Conservation (phyloP, 495 filamentous ascomycete genomes). For the Aspergillus avenaceus region DNA sequence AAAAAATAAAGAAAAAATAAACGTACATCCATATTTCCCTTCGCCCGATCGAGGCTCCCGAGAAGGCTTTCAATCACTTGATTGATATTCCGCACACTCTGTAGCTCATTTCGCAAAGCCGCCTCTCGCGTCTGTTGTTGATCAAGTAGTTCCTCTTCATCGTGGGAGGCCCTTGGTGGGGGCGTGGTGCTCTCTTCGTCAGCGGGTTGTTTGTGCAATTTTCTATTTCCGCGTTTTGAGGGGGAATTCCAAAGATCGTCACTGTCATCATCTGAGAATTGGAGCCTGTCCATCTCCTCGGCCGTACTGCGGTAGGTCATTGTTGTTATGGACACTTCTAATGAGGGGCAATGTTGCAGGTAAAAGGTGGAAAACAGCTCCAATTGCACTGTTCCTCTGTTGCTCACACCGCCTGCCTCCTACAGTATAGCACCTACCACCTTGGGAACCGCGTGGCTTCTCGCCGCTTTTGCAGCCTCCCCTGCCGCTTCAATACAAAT, state of each 20-base stretch:
- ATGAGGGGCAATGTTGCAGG: neutral
- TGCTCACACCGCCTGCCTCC: too few species aligned
- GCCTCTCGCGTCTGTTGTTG: conserved; percentile 69
- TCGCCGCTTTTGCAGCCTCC: too few species aligned
- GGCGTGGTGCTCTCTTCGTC: conserved; percentile 38
- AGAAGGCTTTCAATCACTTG: conserved; percentile 79
- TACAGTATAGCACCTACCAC: too few species aligned
- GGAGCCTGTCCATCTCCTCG: conserved; percentile 44
- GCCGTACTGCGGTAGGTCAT: conserved; percentile 38
- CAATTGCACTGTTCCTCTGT: too few species aligned
- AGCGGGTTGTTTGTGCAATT: conserved; percentile 11
- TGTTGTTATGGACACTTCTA: too few species aligned
- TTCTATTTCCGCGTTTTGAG: conserved; percentile 40
- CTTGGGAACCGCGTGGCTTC: too few species aligned
- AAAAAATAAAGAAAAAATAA: neutral
- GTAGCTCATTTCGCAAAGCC: conserved; percentile 71
- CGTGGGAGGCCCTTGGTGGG: conserved; percentile 29
- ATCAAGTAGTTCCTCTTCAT: conserved; percentile 56
- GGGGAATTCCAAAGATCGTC: conserved; percentile 75
- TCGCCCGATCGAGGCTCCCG: conserved; percentile 73
- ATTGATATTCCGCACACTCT: conserved; percentile 79
- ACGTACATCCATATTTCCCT: conserved; percentile 84
- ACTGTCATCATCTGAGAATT: conserved; percentile 59
- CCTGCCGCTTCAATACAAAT: too few species aligned
- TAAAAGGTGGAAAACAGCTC: too few species aligned